Evolutionary conservation across 148 eudicot genomes (phyloP).

Genomic region (Chenopodium suecicum): DNA sequence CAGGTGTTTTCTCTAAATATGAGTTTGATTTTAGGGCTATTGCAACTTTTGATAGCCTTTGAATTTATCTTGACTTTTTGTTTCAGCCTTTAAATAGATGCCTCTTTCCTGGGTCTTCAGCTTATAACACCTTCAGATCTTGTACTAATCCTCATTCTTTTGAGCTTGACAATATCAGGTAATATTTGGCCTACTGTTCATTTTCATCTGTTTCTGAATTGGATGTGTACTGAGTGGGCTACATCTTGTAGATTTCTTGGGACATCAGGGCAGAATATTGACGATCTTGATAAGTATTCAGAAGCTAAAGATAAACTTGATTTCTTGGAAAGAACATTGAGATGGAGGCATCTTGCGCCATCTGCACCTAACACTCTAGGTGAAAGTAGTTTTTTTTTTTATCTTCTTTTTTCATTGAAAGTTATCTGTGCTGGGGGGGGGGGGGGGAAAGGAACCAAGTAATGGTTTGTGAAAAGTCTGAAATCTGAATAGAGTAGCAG

Average conservation of each 20-base stretch:
- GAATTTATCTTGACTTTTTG: slow-evolving; percentile 19
- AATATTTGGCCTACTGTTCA: slow-evolving; percentile 1
- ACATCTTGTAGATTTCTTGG: slow-evolving; percentile 73
- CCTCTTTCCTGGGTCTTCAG: slow-evolving; percentile 88
- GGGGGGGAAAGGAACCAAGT: not conserved
- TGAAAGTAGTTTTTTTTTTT: slow-evolving; percentile 9
- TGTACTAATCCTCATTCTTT: slow-evolving; percentile 90
- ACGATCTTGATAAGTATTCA: slow-evolving; percentile 82
- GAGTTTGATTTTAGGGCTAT: not conserved
- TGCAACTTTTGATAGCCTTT: not conserved
- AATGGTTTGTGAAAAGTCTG: not conserved
- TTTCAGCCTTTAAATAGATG: slow-evolving; percentile 81
- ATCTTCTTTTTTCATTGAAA: not conserved
- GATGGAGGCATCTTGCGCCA: slow-evolving; percentile 97
- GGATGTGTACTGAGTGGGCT: not conserved
- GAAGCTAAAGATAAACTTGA: slow-evolving; percentile 72
- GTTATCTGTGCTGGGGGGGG: not conserved
- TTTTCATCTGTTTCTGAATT: not conserved
- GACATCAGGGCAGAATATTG: slow-evolving; percentile 94
- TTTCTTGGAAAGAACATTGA: slow-evolving; percentile 83
- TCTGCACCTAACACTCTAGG: slow-evolving; percentile 96
- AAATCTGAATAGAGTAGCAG: not conserved
- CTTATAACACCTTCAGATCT: slow-evolving; percentile 83
- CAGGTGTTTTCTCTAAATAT: slow-evolving; percentile 51
- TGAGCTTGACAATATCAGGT: slow-evolving; percentile 78